Percentiles rank a stretch among this genome's conserved stretches.
Conservation (phyloP, 805 yeast genomes). For the Saccharomycopsis olivae region DNA sequence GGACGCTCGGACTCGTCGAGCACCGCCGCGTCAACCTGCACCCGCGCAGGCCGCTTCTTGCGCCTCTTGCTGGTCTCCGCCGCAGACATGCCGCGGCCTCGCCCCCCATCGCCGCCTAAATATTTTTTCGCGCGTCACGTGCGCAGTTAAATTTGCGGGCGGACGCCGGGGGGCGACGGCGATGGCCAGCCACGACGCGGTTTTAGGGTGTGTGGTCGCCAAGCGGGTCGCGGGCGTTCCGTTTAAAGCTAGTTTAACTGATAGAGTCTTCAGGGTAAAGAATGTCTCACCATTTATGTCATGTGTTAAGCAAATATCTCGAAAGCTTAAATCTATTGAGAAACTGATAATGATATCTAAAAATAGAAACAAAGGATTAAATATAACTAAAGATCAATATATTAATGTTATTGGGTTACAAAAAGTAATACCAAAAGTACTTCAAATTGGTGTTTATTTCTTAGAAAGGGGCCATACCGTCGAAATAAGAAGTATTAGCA, state of each 20-base stretch:
- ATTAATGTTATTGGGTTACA: slow-evolving; percentile 71
- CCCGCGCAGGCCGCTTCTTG: slow-evolving; percentile 48
- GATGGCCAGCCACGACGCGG: no score
- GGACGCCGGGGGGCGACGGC: no score
- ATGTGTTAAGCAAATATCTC: slow-evolving; percentile 54
- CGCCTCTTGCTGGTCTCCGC: no score
- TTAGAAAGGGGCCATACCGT: slow-evolving; percentile 41
- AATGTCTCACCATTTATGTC: slow-evolving; percentile 62
- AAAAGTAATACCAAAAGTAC: slow-evolving; percentile 48
- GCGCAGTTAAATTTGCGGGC: no score
- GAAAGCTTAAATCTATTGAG: slow-evolving; percentile 29
- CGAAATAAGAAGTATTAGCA: slow-evolving; percentile 55
- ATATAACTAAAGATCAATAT: slow-evolving; percentile 25
- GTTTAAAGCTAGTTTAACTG: no score
- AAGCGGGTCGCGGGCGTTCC: no score
- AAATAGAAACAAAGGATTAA: slow-evolving; percentile 22
- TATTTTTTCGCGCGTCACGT: slow-evolving; percentile 31
- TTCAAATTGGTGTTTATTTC: slow-evolving; percentile 54
- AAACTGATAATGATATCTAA: slow-evolving; percentile 31
- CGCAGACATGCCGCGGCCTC: slow-evolving; percentile 48
- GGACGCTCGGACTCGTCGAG: slow-evolving; percentile 49
- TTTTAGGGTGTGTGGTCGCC: no score
- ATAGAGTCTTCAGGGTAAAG: slow-evolving; percentile 54
- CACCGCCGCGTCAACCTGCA: slow-evolving; percentile 57
- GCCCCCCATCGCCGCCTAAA: slow-evolving; percentile 31